These are phyloP conservation scores for Cydonia oblonga DNA, from an alignment of 331 rosid species.

Conservation along the genomic window DNA sequence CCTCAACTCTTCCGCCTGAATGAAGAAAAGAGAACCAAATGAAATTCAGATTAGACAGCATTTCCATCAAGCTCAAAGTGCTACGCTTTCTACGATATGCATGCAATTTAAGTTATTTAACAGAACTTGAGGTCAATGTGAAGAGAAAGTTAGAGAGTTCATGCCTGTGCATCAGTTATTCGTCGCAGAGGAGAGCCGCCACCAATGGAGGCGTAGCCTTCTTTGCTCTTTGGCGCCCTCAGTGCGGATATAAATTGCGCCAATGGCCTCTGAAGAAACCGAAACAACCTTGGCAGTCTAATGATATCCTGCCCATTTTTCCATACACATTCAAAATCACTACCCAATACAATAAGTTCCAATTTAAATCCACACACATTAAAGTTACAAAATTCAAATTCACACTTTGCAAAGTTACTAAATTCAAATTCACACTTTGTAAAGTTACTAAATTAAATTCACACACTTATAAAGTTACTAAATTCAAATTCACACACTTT, in stretches of 20 bases:
- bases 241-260: slow-evolving; percentile 76
- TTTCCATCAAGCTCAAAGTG: slow-evolving; percentile 4
- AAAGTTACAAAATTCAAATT: too few species aligned
- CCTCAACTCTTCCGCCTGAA: slow-evolving; percentile 67
- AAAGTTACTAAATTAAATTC: neutral
- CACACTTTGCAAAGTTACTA: neutral
- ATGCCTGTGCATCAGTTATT: slow-evolving; percentile 89
- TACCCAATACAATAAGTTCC: neutral
- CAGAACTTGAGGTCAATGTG: neutral
- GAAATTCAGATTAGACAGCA: neutral
- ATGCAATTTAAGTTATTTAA: neutral
- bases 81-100: neutral
- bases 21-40: slow-evolving; percentile 1
- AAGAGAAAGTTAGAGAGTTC: slow-evolving; percentile 1
- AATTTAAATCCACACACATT: neutral
- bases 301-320: slow-evolving; percentile 63
- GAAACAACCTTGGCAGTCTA: slow-evolving; percentile 76
- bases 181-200: slow-evolving; percentile 94
- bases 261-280: slow-evolving; percentile 87
- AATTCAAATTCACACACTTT: neutral
- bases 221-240: slow-evolving; percentile 92
- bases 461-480: too few species aligned
- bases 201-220: slow-evolving; percentile 95
- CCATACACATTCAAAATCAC: neutral
- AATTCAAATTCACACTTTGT: neutral